A percentile compares a stretch with the other conserved stretches of the same genome.
Evolutionary conservation across 371 early-diverging fungal species (phyloP).

Genomic region (Zychaea mexicana): DNA sequence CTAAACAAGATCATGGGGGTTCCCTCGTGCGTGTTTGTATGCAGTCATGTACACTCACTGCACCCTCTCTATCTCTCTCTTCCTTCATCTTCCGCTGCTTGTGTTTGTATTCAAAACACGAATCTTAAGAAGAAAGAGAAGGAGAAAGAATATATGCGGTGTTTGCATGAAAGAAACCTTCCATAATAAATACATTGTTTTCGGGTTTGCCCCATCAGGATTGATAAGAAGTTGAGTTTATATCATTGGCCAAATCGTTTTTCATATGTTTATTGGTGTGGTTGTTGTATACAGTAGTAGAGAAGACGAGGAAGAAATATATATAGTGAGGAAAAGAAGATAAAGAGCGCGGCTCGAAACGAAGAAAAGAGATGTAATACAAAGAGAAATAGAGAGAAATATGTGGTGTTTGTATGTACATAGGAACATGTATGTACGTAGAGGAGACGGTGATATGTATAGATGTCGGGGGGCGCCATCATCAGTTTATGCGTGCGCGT

Average conservation of each 20-base stretch:
- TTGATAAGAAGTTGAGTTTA: neutral
- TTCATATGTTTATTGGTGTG: neutral
- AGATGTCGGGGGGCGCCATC: neutral
- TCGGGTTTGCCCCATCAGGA: neutral
- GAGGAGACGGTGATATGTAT: neutral
- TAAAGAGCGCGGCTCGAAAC: slow-evolving; percentile 1
- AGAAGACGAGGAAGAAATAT: no score
- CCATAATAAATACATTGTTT: no score
- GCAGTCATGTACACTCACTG: no score
- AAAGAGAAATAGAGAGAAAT: neutral
- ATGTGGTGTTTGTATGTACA: neutral
- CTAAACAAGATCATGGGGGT: slow-evolving; percentile 3
- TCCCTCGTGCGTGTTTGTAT: neutral
- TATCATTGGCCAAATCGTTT: neutral
- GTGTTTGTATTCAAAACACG: no score
- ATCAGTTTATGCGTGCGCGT: neutral
- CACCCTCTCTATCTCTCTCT: no score
- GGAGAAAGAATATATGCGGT: no score
- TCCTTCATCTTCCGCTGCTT: no score
- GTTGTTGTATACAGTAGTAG: neutral
- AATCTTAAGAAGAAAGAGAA: no score
- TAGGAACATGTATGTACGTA: neutral
- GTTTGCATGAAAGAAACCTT: no score
- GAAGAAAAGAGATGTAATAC: neutral
- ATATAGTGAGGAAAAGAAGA: neutral